phyloP scores from a whole-genome alignment of 805 yeast genomes.

The Brettanomyces bruxellensis region DNA sequence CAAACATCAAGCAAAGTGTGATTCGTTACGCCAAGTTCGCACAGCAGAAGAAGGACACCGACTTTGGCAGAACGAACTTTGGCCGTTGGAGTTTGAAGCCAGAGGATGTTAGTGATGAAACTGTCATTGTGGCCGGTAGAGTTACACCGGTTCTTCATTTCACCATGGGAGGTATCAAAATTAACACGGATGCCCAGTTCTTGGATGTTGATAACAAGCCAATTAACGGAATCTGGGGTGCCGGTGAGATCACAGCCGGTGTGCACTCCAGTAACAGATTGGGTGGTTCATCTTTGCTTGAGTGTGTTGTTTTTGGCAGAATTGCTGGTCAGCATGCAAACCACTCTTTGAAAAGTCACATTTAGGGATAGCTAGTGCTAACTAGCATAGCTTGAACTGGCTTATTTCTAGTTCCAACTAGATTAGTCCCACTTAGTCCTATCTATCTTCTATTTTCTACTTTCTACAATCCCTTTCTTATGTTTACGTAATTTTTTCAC shows the following conservation, averaged over 20 bases:
- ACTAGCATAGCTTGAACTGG: too few relatives aligned
- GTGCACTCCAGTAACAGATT: slow-evolving; percentile 60
- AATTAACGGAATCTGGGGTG: slow-evolving; percentile 48
- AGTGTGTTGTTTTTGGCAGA: slow-evolving; percentile 57
- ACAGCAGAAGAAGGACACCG: background rate
- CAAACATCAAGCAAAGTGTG: slow-evolving; percentile 7
- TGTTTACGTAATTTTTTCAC: too few relatives aligned
- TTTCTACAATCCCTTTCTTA: too few relatives aligned
- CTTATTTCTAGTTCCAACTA: too few relatives aligned
- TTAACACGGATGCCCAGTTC: slow-evolving; percentile 36
- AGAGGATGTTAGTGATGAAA: slow-evolving; percentile 5
- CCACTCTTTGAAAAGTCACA: slow-evolving; percentile 1
- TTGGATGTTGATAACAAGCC: slow-evolving; percentile 21
- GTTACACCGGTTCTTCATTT: slow-evolving; percentile 53
- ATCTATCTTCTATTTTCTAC: too few relatives aligned
- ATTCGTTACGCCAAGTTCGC: slow-evolving; percentile 6
- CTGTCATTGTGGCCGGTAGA: slow-evolving; percentile 37
- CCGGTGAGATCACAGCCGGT: slow-evolving; percentile 65
- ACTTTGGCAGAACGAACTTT: slow-evolving; percentile 8
- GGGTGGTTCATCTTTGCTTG: slow-evolving; percentile 52
- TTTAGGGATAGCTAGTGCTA: background rate
- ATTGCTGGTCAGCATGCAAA: slow-evolving; percentile 36
- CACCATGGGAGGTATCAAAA: slow-evolving; percentile 61
- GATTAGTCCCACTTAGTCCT: too few relatives aligned
- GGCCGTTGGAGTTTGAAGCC: slow-evolving; percentile 12